Evolutionary conservation across 306 rosid genomes (phyloP).

Genomic region (Acacia acuminata): DNA sequence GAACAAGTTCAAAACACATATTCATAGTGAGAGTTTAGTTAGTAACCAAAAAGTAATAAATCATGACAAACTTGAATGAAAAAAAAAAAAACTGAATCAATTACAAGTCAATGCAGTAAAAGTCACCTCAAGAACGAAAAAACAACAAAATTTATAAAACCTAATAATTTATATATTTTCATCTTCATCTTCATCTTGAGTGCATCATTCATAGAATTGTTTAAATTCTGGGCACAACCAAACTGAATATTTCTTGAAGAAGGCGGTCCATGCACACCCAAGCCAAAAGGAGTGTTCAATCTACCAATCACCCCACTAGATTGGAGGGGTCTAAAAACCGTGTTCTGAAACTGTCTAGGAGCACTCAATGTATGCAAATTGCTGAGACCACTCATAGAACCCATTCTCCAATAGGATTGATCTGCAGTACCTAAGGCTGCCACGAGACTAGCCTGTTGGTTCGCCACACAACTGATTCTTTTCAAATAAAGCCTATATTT

Average conservation of each 20-base stretch:
- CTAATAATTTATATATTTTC: too few species aligned
- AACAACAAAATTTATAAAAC: too few species aligned
- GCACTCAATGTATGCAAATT: conserved; percentile 53
- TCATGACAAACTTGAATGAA: too few species aligned
- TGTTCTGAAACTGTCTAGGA: conserved; percentile 61
- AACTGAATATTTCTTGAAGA: conserved; percentile 54
- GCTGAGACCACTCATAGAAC: conserved; percentile 61
- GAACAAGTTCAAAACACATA: too few species aligned
- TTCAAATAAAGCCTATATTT: conserved; percentile 93
- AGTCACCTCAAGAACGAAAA: too few species aligned
- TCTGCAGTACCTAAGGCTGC: conserved; percentile 80
- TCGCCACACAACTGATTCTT: conserved; percentile 75
- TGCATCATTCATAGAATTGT: conserved; percentile 47
- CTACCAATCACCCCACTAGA: conserved; percentile 66
- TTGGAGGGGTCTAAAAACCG: conserved; percentile 59
- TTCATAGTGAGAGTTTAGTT: too few species aligned
- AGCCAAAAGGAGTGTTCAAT: conserved; percentile 68
- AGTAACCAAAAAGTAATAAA: too few species aligned
- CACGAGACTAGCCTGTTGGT: conserved; percentile 88
- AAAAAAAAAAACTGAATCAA: too few species aligned
- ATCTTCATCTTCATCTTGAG: too few species aligned
- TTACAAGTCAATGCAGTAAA: too few species aligned
- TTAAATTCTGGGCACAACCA: conserved; percentile 46
- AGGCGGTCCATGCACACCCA: conserved; percentile 62
- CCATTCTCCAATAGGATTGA: conserved; percentile 69